These are phyloP conservation scores for Lolium rigidum DNA, from an alignment of 176 grass and related monocot genomes.

Conservation along the genomic window DNA sequence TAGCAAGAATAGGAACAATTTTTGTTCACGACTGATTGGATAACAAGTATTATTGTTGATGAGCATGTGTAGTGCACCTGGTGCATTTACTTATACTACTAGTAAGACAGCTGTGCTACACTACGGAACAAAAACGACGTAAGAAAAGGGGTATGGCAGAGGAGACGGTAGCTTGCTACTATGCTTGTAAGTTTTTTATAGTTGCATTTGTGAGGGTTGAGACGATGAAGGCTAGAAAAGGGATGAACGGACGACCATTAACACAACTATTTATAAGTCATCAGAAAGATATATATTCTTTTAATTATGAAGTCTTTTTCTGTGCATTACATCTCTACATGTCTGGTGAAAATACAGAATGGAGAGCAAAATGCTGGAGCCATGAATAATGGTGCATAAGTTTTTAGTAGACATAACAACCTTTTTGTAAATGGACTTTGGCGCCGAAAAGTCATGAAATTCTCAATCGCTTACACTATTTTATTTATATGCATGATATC, in stretches of 20 bases:
- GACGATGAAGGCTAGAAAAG: background rate
- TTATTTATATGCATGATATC: slow-evolving; percentile 2
- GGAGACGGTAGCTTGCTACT: background rate
- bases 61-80: background rate
- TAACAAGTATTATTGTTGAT: background rate
- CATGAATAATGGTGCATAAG: background rate
- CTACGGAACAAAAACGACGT: background rate
- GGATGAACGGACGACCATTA: background rate
- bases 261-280: background rate
- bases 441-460: background rate
- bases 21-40: background rate
- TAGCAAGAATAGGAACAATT: background rate
- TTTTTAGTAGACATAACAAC: background rate
- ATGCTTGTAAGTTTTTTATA: background rate
- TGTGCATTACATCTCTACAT: slow-evolving; percentile 25
- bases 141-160: background rate
- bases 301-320: background rate
- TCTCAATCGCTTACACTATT: background rate
- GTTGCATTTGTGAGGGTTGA: background rate
- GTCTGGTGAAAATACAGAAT: background rate
- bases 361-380: background rate
- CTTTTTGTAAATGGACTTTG: background rate
- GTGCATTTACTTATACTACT: too few species aligned
- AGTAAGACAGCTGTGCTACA: background rate
- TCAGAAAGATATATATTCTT: too few species aligned